Conservation (phyloP, 495 filamentous ascomycete species). For the Neurospora africana region DNA sequence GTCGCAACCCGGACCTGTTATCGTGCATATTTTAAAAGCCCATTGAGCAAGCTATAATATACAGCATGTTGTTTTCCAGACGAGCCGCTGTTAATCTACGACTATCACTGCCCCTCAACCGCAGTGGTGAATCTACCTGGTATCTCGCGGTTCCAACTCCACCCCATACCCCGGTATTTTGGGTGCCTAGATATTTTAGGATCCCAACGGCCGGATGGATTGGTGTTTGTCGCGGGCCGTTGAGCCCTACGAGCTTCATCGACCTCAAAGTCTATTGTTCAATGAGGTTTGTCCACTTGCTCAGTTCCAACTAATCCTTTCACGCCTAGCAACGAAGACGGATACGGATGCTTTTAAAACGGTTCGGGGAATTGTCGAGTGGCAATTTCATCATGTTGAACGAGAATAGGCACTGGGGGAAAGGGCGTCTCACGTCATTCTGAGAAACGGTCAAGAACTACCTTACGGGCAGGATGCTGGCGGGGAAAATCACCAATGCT, state of each 20-base stretch:
- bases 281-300: neutral
- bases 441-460: neutral
- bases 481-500: neutral
- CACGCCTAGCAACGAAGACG: neutral
- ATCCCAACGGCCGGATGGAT: neutral
- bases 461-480: neutral
- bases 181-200: neutral
- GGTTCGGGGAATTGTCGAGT: neutral
- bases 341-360: neutral
- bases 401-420: neutral
- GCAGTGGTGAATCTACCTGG: neutral
- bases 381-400: neutral
- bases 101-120: neutral
- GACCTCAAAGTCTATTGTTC: neutral
- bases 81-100: neutral
- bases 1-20: neutral
- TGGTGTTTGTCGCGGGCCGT: neutral
- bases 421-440: slow-evolving; percentile 9
- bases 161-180: neutral
- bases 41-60: neutral
- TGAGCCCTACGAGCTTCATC: neutral
- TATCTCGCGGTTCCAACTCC: neutral
- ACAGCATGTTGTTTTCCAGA: neutral
- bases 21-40: neutral
- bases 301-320: neutral